Conservation (phyloP, 805 yeast genomes). For the Zygoascus biomembranicola region DNA sequence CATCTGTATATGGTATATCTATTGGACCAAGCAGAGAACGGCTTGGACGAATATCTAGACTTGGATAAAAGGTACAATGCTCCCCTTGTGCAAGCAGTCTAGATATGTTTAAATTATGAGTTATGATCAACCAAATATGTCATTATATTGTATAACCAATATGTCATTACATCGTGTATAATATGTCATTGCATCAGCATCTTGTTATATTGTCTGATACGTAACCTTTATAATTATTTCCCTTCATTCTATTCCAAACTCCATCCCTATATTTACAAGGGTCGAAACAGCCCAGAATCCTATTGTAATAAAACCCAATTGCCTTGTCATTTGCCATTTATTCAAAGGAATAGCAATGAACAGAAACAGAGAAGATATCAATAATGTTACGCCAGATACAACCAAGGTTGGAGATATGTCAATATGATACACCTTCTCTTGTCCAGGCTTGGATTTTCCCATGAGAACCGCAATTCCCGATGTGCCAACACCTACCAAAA, state of each 20-base stretch:
- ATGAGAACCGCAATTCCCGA: conserved; percentile 49
- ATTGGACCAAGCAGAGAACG: conserved; percentile 4
- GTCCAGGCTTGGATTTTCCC: conserved; percentile 8
- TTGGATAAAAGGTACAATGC: not conserved
- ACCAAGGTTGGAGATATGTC: conserved; percentile 33
- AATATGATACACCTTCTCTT: conserved; percentile 19
- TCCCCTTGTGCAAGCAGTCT: not conserved
- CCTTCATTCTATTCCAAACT: conserved; percentile 1
- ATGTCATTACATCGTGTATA: too few species aligned
- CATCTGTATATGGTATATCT: conserved; percentile 25
- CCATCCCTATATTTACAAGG: conserved; percentile 21
- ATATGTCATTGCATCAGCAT: too few species aligned
- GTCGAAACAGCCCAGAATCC: conserved; percentile 37
- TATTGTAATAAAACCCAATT: conserved; percentile 34
- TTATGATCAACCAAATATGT: not conserved
- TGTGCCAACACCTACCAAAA: conserved; percentile 72
- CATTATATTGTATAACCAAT: too few species aligned
- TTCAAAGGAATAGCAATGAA: conserved; percentile 34
- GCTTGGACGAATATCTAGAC: not conserved
- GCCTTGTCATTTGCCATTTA: conserved; percentile 35
- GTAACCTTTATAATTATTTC: not conserved
- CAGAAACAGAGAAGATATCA: conserved; percentile 33
- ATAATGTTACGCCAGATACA: conserved; percentile 36
- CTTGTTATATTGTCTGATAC: too few species aligned
- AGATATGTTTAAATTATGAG: not conserved